Percentiles rank a stretch among this genome's conserved stretches.
Conservation (phyloP, 192 early-diverging fungal genomes). For the Backusella sp. region DNA sequence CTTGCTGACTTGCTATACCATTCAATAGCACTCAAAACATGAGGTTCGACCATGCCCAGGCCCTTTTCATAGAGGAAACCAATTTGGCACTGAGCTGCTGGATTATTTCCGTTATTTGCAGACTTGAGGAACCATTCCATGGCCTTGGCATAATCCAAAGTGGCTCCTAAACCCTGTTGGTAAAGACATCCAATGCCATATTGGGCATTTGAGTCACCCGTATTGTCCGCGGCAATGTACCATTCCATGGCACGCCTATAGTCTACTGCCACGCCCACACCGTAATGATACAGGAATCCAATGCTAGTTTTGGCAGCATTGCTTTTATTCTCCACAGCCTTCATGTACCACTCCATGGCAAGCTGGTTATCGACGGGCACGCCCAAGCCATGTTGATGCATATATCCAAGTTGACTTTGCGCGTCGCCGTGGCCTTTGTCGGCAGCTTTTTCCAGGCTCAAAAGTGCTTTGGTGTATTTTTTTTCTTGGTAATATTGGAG, state of each 20-base stretch:
- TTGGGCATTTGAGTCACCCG: not conserved
- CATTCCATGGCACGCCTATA: not conserved
- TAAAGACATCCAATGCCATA: not conserved
- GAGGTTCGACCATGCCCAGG: not conserved
- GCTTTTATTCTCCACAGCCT: not conserved
- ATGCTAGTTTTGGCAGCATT: not conserved
- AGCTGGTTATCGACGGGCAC: not conserved
- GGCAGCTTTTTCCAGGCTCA: not conserved
- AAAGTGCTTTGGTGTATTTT: not conserved
- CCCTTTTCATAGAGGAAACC: not conserved
- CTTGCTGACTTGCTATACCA: not conserved
- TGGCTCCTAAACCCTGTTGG: not conserved
- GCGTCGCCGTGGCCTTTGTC: not conserved
- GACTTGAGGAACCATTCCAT: not conserved
- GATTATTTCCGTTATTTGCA: not conserved
- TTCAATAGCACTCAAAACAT: not conserved
- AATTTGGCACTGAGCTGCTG: not conserved
- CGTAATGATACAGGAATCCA: not conserved
- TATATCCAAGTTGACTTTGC: not conserved
- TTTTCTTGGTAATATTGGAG: not conserved
- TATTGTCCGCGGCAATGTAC: not conserved
- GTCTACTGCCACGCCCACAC: not conserved
- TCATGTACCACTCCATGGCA: not conserved
- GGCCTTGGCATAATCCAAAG: not conserved
- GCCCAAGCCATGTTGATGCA: not conserved